These are phyloP conservation scores for Plenodomus lindquistii DNA, from an alignment of 2,329 filamentous ascomycete species.

Conservation along the genomic window DNA sequence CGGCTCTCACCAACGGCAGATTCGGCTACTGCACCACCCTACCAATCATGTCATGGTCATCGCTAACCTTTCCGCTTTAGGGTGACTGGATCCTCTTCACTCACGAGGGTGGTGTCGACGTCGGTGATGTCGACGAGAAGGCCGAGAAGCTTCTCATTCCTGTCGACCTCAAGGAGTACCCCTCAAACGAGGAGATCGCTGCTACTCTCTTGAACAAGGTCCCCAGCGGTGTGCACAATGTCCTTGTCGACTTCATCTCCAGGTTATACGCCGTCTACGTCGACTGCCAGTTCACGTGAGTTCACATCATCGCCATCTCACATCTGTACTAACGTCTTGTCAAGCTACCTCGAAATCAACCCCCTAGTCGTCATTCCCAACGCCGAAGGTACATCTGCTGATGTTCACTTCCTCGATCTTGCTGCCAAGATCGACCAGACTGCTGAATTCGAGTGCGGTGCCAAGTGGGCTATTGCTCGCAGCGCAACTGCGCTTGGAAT, in stretches of 20 bases:
- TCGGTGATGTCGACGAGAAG: constrained; percentile 98
- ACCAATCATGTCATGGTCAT: constrained; percentile 33
- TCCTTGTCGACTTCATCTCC: constrained; percentile 98
- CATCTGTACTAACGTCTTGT: constrained; percentile 14
- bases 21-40: constrained; percentile 21
- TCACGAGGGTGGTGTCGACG: constrained; percentile 98
- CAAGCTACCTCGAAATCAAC: constrained; percentile 95
- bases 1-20: constrained; percentile 30
- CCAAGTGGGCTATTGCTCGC: constrained; percentile 97
- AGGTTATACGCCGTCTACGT: constrained; percentile 98
- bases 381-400: constrained; percentile 84
- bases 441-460: constrained; percentile 98
- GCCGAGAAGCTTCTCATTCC: constrained; percentile 98
- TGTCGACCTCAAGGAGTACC: constrained; percentile 91
- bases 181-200: constrained; percentile 94
- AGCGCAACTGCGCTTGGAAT: constrained; percentile 87
- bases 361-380: constrained; percentile 98
- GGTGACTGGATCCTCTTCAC: constrained; percentile 99
- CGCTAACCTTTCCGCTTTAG: constrained; percentile 56
- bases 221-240: constrained; percentile 93
- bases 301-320: not conserved
- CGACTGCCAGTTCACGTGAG: constrained; percentile 93
- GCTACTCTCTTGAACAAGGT: constrained; percentile 85
- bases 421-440: constrained; percentile 99
- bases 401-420: constrained; percentile 97